Evolutionary conservation across 2,329 filamentous ascomycete species (phyloP).

Genomic region (Botrytis fragariae): DNA sequence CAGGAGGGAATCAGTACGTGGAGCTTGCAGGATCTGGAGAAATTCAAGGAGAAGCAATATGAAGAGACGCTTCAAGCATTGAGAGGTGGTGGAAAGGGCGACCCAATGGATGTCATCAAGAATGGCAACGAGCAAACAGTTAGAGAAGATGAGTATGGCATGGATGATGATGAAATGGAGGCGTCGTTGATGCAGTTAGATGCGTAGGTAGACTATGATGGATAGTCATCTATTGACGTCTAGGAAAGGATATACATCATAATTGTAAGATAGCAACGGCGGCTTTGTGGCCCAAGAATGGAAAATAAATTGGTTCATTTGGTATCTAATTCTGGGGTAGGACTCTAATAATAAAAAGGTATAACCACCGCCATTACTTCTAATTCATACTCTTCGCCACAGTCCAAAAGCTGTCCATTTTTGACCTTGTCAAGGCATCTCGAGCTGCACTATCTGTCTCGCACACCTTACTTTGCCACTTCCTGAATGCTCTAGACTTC

Average conservation of each 20-base stretch:
- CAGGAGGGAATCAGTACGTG: conserved; percentile 94
- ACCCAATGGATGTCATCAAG: conserved; percentile 23
- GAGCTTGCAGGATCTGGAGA: conserved; percentile 75
- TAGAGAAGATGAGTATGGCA: conserved; percentile 35
- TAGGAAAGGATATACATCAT: neutral
- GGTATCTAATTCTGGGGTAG: conserved; percentile 10
- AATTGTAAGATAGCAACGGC: conserved; percentile 11
- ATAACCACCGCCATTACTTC: neutral
- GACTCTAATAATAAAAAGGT: neutral
- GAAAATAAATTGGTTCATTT: conserved; percentile 6
- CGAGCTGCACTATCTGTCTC: conserved; percentile 89
- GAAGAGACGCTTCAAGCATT: conserved; percentile 65
- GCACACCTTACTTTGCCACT: conserved; percentile 87
- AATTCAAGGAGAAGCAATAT: conserved; percentile 73
- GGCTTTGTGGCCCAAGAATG: neutral
- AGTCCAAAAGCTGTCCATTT: conserved; percentile 96
- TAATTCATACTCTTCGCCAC: conserved; percentile 65
- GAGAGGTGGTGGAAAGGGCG: conserved; percentile 41
- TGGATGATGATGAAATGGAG: conserved; percentile 44
- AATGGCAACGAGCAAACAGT: conserved; percentile 28
- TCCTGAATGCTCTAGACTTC: conserved; percentile 75
- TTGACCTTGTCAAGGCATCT: conserved; percentile 72
- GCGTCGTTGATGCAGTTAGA: conserved; percentile 50
- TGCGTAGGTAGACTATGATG: conserved; percentile 20
- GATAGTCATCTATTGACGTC: neutral